Evolutionary conservation across 2,329 filamentous ascomycete genomes (phyloP), one percentile per base, ranked within the genome.

Genomic region (Stylonectria norvegica): DNA sequence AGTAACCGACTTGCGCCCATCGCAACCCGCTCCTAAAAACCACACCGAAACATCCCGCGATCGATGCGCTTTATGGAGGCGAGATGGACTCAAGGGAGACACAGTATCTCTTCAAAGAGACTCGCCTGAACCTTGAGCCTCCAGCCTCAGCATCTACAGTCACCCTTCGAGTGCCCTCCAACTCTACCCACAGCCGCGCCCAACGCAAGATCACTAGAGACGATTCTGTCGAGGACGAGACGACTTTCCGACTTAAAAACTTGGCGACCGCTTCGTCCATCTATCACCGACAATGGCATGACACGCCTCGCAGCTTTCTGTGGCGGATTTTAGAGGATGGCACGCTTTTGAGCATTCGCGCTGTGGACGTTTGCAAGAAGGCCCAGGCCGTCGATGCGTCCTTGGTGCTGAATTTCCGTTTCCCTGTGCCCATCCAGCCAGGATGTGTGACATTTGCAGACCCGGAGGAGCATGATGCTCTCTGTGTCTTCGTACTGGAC

Each of bases 281-380:
- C 40, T 95, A 88, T 69, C 89, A 95, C 65, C 82, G 93, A 40
- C 78, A 79, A 62, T 78, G 85, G 62, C 80, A 85, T 58, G 73
- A 78, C 49, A 83, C 85, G 49, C 93, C 93, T 27, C 83, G 86
- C 59, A 88, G 81, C 64, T 94, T 97, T 60, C 75, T 95, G 34
- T 98, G 93, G 93, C 81, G 91, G 53, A 76, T 97, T 27, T 69
- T 96, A 45, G 85, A 95, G 58, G 81, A 88, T 56, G 81, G 82
- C 57, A 86, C 79, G 52, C 73, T 89, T 47, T 73, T 98, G 53
- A 91, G 93, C 66, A 75, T 98, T 36, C 85, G 88, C 59, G 83
- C 81, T 28, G 81, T 87, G 45, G 93, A 98, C 65, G 69, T 96
- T 50, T 85, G 81, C 61, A 89, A 78, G 68, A 78, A 74, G 50